Evolutionary conservation across 208 protist genomes (phyloP).

Genomic region (Hexamita inflata): DNA sequence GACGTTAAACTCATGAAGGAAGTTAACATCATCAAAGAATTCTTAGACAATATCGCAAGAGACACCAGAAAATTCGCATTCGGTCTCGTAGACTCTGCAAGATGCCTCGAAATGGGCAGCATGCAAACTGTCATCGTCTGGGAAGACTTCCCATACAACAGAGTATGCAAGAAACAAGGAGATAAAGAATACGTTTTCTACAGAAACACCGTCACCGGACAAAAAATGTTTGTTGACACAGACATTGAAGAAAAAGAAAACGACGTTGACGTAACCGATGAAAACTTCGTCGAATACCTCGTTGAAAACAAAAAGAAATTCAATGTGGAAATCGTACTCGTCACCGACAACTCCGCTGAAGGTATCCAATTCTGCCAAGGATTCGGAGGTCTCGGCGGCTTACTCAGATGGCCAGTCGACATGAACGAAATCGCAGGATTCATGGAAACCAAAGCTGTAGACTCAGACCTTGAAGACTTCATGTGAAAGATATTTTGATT

Average conservation of each 20-base stretch:
- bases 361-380: slow-evolving; percentile 86
- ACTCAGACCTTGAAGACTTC: too few species aligned
- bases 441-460: too few species aligned
- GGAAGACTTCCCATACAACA: slow-evolving; percentile 54
- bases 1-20: slow-evolving; percentile 97
- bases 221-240: too few species aligned
- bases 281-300: slow-evolving; percentile 91
- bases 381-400: slow-evolving; percentile 82
- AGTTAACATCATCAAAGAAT: slow-evolving; percentile 90
- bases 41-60: slow-evolving; percentile 91
- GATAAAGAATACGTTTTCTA: too few species aligned
- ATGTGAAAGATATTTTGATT: too few species aligned
- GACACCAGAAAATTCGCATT: slow-evolving; percentile 87
- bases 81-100: slow-evolving; percentile 77
- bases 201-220: too few species aligned
- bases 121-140: slow-evolving; percentile 93
- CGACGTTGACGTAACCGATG: slow-evolving; percentile 57
- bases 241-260: too few species aligned
- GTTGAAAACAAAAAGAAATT: slow-evolving; percentile 90
- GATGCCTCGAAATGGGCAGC: slow-evolving; percentile 82
- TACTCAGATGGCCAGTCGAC: slow-evolving; percentile 27
- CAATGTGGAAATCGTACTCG: slow-evolving; percentile 62
- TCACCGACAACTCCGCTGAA: slow-evolving; percentile 63
- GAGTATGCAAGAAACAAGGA: too few species aligned
- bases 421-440: too few species aligned